A percentile compares a stretch with the other conserved stretches of the same genome.
Conservation (phyloP, 495 filamentous ascomycete species). For the Hypoxylon trugodes region DNA sequence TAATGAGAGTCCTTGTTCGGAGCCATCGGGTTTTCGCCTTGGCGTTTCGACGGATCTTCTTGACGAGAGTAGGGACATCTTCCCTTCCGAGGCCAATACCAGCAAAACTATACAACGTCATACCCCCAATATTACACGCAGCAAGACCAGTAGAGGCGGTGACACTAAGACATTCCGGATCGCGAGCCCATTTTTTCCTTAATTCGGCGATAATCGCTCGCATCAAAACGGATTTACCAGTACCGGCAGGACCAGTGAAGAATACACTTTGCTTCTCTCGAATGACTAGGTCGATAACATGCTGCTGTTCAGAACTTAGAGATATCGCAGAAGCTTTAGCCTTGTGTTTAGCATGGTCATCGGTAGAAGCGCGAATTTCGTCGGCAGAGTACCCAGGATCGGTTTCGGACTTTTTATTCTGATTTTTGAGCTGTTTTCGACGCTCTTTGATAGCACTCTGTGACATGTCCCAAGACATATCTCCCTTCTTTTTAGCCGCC, state of each 20-base stretch:
- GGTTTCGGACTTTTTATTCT: conserved; percentile 52
- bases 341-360: conserved; percentile 46
- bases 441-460: conserved; percentile 83
- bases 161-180: conserved; percentile 85
- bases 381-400: conserved; percentile 41
- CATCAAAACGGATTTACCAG: conserved; percentile 95
- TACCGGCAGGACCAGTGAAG: conserved; percentile 97
- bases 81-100: conserved; percentile 97
- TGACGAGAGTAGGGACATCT: conserved; percentile 78
- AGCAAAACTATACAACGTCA: conserved; percentile 94
- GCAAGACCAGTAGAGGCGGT: conserved; percentile 96
- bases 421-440: conserved; percentile 76
- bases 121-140: conserved; percentile 95
- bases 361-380: conserved; percentile 48
- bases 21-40: conserved; percentile 92
- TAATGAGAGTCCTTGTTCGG: conserved; percentile 81
- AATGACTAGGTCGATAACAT: conserved; percentile 82
- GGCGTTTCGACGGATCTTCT: conserved; percentile 87
- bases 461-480: conserved; percentile 78
- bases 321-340: conserved; percentile 66
- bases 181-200: conserved; percentile 73
- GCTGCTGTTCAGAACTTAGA: conserved; percentile 84
- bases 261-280: conserved; percentile 86
- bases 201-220: conserved; percentile 85
- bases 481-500: conserved; percentile 49